These are phyloP conservation scores for Dianthus caryophyllus DNA, from an alignment of 148 eudicot genomes.

Conservation along the genomic window DNA sequence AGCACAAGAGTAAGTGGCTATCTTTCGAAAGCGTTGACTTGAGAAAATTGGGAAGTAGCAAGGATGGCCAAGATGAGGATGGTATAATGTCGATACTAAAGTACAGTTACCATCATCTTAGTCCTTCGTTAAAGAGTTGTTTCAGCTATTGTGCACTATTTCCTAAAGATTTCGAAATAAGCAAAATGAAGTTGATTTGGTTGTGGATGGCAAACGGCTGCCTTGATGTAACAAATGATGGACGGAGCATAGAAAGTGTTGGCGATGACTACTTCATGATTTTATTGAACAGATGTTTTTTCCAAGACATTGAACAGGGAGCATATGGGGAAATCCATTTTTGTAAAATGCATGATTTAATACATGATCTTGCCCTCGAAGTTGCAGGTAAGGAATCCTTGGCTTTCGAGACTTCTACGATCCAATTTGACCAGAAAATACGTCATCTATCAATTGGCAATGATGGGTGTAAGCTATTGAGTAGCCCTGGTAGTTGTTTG, in stretches of 20 bases:
- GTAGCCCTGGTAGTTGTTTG: not conserved
- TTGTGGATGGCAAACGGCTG: slow-evolving; percentile 40
- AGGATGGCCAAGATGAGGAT: not conserved
- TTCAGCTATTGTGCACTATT: slow-evolving; percentile 37
- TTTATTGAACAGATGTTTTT: slow-evolving; percentile 28
- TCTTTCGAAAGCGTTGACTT: slow-evolving; percentile 13
- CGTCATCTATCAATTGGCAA: slow-evolving; percentile 21
- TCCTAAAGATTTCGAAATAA: slow-evolving; percentile 22
- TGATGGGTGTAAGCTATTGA: not conserved
- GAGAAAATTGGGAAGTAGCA: not conserved
- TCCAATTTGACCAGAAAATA: not conserved
- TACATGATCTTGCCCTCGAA: slow-evolving; percentile 40
- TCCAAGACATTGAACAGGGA: slow-evolving; percentile 25
- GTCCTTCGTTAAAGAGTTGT: slow-evolving; percentile 27
- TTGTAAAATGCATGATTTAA: slow-evolving; percentile 36
- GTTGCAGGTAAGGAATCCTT: slow-evolving; percentile 23
- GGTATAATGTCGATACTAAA: slow-evolving; percentile 13
- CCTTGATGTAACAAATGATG: not conserved
- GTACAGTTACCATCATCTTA: slow-evolving; percentile 29
- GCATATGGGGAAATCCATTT: slow-evolving; percentile 11
- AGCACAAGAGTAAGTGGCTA: slow-evolving; percentile 18
- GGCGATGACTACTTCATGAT: slow-evolving; percentile 23
- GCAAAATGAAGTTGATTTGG: slow-evolving; percentile 7
- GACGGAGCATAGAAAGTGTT: slow-evolving; percentile 14
- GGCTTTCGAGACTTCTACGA: not conserved